phyloP scores from a whole-genome alignment of 768 basidiomycete species.

The Leucocoprinus sp. region DNA sequence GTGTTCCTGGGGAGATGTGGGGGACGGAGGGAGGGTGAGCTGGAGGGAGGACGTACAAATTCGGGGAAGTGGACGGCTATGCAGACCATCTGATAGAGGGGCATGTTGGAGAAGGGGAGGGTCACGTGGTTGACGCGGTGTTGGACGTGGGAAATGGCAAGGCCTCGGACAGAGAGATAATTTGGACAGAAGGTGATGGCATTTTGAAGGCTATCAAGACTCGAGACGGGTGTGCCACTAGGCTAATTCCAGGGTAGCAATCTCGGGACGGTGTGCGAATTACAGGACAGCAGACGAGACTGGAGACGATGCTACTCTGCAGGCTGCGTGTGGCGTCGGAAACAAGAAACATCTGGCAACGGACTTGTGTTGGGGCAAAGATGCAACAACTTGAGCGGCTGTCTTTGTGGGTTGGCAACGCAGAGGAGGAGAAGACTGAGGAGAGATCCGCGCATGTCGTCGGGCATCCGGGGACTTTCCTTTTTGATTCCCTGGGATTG shows the following conservation, averaged over 20 bases:
- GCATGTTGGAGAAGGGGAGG: conserved; percentile 42
- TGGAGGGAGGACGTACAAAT: conserved; percentile 44
- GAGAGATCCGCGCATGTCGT: conserved; percentile 37
- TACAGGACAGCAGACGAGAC: too few relatives aligned
- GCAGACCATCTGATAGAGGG: conserved; percentile 82
- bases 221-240: too few relatives aligned
- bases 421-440: conserved; percentile 28
- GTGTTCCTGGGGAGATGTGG: conserved; percentile 44
- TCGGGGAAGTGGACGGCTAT: conserved; percentile 68
- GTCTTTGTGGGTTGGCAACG: conserved; percentile 25
- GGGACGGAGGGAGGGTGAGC: background rate
- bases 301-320: too few relatives aligned
- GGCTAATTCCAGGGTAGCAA: too few relatives aligned
- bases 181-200: background rate
- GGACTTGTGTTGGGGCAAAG: too few relatives aligned
- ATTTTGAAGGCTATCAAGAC: too few relatives aligned
- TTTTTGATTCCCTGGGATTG: conserved; percentile 25
- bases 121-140: conserved; percentile 6
- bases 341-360: too few relatives aligned
- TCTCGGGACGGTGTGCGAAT: too few relatives aligned
- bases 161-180: background rate
- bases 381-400: conserved; percentile 21
- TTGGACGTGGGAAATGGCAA: background rate
- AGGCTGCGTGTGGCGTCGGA: too few relatives aligned
- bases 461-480: conserved; percentile 23